Evolutionary conservation across 108 stramenopile species (phyloP), one percentile per base, ranked within the genome.

Genomic region (Skeletonema marinoi): DNA sequence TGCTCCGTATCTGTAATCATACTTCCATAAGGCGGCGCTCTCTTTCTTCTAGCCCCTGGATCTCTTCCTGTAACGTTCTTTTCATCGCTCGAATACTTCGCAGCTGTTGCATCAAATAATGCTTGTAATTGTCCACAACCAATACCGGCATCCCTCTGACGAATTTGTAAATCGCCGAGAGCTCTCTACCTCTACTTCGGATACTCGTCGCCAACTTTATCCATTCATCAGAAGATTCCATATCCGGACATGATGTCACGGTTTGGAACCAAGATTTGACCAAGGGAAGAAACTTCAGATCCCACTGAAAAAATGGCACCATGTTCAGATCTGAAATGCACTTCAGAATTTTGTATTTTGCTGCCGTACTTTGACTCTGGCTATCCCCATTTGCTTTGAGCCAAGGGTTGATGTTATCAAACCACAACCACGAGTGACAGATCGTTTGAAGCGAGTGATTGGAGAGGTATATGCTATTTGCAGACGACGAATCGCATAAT

Each of bases 401-500:
- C 46, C 46, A 48, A 48, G 46, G 46, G 46, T 2, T 48, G 46
- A 48, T 48, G 16, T 48, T 48, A 48, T 12, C n/a, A 3, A 16
- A 2, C 46, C 46, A 48, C 2, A 4, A 14, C 46, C 46, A 48
- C 9, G 11, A 4, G n/a, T n/a, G 12, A 3, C 14, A 14, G 46
- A 48, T 48, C n/a, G 46, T 3, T 14, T n/a, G 46, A 48, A 68
- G 66, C n/a, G 46, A 48, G 66, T 68, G 66, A 16, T 68, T 68
- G 46, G 66, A 68, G 12, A 68, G 66, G 42, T 58, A 68, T 7
- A 68, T 54, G 48, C 50, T 68, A 35, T 68, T 68, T 13, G 33
- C 48, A 68, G 29, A 13, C 31, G 66, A 58, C 14, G 66, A 2
- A 50, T 68, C 66, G 56, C 66, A 68, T 30, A 68, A 35, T 11